These are phyloP conservation scores for Cyclotella sp. DNA, from an alignment of 108 stramenopile species.

Conservation along the genomic window DNA sequence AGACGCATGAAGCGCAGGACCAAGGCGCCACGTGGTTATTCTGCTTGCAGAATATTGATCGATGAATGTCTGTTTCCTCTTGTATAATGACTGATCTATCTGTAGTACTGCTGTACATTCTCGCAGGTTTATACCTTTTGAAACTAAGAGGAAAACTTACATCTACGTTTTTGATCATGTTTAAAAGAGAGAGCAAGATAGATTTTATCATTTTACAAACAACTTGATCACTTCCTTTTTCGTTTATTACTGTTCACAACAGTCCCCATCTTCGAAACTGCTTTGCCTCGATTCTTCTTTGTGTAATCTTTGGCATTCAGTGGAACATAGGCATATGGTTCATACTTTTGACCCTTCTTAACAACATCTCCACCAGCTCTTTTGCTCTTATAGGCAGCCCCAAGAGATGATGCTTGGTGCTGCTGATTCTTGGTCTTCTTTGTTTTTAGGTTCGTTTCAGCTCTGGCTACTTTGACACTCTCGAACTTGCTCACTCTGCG, in stretches of 20 bases:
- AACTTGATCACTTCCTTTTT: constrained; percentile 31
- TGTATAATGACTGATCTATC: too few species aligned
- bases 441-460: constrained; percentile 31
- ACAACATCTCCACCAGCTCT: constrained; percentile 94
- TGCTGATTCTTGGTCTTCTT: constrained; percentile 37
- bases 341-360: constrained; percentile 89
- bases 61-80: too few species aligned
- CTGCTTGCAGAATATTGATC: too few species aligned
- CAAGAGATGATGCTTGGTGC: constrained; percentile 55
- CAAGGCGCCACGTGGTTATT: too few species aligned
- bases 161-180: not conserved
- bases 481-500: constrained; percentile 63
- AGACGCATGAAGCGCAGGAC: too few species aligned
- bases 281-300: constrained; percentile 82
- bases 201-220: not conserved
- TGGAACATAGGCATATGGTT: constrained; percentile 94
- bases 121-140: too few species aligned
- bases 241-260: constrained; percentile 74
- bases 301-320: constrained; percentile 86
- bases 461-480: constrained; percentile 44
- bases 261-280: constrained; percentile 85
- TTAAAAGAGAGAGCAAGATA: not conserved
- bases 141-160: not conserved
- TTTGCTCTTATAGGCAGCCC: constrained; percentile 84
- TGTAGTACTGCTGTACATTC: too few species aligned